Evolutionary conservation across 108 stramenopile genomes (phyloP).

Genomic region (Seminavis robusta): DNA sequence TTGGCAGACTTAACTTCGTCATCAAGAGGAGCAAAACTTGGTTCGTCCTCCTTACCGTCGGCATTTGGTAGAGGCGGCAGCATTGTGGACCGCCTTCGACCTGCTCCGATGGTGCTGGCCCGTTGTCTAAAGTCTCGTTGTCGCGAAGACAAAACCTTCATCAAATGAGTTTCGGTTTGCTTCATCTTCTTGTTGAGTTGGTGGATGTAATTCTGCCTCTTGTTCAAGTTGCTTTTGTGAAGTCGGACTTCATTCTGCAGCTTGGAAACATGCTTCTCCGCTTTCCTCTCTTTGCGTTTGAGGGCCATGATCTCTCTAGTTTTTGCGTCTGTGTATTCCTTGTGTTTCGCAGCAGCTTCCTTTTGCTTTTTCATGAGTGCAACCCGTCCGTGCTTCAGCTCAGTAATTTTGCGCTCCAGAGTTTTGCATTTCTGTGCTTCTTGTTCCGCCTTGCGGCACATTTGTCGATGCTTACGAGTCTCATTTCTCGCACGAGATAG

Average conservation of each 20-base stretch:
- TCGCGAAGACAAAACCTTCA: conserved; percentile 66
- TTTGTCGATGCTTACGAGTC: conserved; percentile 67
- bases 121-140: conserved; percentile 37
- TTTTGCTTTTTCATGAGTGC: conserved; percentile 74
- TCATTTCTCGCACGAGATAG: conserved; percentile 67
- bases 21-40: neutral
- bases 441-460: conserved; percentile 68
- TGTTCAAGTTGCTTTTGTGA: conserved; percentile 65
- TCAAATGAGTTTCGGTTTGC: conserved; percentile 75
- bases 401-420: conserved; percentile 71
- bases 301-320: conserved; percentile 71
- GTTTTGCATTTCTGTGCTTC: conserved; percentile 66
- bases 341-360: conserved; percentile 58
- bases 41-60: conserved; percentile 1
- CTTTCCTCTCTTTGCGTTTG: conserved; percentile 60
- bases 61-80: neutral
- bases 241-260: conserved; percentile 67
- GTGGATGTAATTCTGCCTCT: conserved; percentile 50
- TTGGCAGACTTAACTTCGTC: conserved; percentile 63
- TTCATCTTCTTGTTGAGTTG: conserved; percentile 78
- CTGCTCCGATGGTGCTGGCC: neutral
- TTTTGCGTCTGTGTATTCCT: conserved; percentile 65
- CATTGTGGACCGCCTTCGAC: neutral
- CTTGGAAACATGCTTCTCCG: conserved; percentile 57
- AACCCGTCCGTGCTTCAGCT: conserved; percentile 71